Evolutionary conservation across 805 yeast genomes (phyloP).

Genomic region (Saccharomycopsis guyanensis): DNA sequence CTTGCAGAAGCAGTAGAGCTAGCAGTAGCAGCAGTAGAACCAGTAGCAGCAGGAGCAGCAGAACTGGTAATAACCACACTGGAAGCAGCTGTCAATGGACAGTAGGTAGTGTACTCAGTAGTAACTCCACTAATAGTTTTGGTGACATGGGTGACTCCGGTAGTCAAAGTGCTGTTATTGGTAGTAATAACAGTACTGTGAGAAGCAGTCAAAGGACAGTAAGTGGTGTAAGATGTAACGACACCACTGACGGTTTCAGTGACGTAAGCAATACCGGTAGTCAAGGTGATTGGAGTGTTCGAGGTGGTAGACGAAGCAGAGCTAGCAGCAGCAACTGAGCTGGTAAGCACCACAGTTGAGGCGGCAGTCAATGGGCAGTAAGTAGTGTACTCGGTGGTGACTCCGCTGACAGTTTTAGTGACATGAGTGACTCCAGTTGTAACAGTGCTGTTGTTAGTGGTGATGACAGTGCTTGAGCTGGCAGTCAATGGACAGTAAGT

Average conservation of each 20-base stretch:
- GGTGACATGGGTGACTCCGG: conserved; percentile 20
- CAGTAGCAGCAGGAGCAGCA: neutral
- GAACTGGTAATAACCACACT: neutral
- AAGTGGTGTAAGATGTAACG: conserved; percentile 1
- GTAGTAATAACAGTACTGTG: neutral
- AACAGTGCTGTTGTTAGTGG: conserved; percentile 6
- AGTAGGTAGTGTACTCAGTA: conserved; percentile 18
- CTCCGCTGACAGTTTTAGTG: conserved; percentile 16
- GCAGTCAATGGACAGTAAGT: conserved; percentile 20
- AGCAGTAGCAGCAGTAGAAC: neutral
- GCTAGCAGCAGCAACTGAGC: neutral
- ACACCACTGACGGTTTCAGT: neutral
- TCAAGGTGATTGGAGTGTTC: neutral
- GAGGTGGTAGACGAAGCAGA: neutral
- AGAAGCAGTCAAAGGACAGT: conserved; percentile 1
- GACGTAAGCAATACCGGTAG: neutral
- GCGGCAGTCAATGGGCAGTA: conserved; percentile 19
- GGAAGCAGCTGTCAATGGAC: conserved; percentile 17
- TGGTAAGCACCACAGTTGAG: neutral
- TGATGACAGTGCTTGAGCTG: neutral
- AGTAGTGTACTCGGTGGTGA: conserved; percentile 18
- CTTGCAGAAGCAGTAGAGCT: conserved; percentile 1
- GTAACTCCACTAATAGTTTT: conserved; percentile 16
- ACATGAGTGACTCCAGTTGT: conserved; percentile 20
- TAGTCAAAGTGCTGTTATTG: conserved; percentile 11